Evolutionary conservation across 768 basidiomycete genomes (phyloP), one percentile per base, ranked within the genome.

Genomic region (Favolaschia claudopus): DNA sequence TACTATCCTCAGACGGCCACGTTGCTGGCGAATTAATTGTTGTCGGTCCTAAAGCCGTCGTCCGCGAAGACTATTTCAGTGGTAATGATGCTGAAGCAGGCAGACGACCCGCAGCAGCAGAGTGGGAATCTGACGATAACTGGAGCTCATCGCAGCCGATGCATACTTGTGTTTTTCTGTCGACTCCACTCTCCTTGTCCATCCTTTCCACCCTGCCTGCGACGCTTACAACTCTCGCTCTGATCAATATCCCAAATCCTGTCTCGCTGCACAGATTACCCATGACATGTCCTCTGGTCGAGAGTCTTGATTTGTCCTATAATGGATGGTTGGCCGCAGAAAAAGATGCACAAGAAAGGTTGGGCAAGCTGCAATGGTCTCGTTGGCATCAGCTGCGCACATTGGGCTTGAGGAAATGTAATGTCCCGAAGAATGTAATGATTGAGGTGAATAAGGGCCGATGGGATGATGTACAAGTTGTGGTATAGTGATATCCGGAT

Each of bases 261-360:
- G 70, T 87, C 17, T 75, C 85, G 2, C 66, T 92, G 19, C 81
- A 86, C 60, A 78, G 86, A 59, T 72, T 92, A 33, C 84, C 89
- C 1, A 74, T 71, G 12, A 67, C 82, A 14, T 89, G 87, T 62
- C 91, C 90, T 1, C 70, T 87, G n/a, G 73, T 92, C 25, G 74
- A 81, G 20, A 66, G 87, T 24, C 70, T 92, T 31, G 90, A 92
- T 67, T 69, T 92, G 43, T 92, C 91, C 1, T 89, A 82, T 69
- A 92, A 91, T 54, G 37, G 55, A 2, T 83, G 82, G 82, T 67
- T 83, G 12, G 59, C 66, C 12, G 61, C 63, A 17, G 62, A 67
- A 10, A 68, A 64, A 20, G 76, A 76, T 20, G 74, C 70, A 8
- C 60, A 71, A 25, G 67, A 75, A 42, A 72, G 74, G 12, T 62